Percentiles rank a stretch among this genome's conserved stretches.
phyloP scores from a whole-genome alignment of 768 basidiomycete species.

The Clathrus columnatus region DNA sequence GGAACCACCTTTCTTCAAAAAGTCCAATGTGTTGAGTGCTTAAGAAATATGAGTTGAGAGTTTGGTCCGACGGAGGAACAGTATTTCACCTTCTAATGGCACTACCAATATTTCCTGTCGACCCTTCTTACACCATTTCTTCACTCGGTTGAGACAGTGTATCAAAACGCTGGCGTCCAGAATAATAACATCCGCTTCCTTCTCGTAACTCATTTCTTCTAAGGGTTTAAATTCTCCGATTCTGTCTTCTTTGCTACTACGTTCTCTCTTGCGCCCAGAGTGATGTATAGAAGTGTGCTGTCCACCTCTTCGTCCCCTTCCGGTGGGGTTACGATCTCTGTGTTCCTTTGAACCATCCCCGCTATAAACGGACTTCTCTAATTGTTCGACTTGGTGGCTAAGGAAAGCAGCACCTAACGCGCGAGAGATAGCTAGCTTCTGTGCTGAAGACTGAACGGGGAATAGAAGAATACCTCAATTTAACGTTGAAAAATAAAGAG shows the following conservation, averaged over 20 bases:
- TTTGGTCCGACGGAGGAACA: background rate
- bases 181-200: conserved; percentile 68
- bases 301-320: conserved; percentile 9
- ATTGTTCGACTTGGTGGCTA: conserved; percentile 80
- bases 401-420: conserved; percentile 84
- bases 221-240: background rate
- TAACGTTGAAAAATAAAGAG: background rate
- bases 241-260: background rate
- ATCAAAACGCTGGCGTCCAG: conserved; percentile 79
- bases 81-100: conserved; percentile 72
- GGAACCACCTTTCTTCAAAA: conserved; percentile 85
- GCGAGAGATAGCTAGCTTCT: conserved; percentile 74
- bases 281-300: background rate
- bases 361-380: conserved; percentile 59
- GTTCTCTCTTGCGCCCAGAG: conserved; percentile 4
- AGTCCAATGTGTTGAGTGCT: conserved; percentile 87
- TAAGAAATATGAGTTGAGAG: conserved; percentile 3
- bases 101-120: conserved; percentile 72
- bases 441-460: conserved; percentile 16
- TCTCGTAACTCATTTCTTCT: conserved; percentile 21
- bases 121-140: conserved; percentile 73
- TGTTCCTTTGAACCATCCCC: conserved; percentile 4
- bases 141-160: conserved; percentile 67
- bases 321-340: conserved; percentile 7
- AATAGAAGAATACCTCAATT: background rate